Evolutionary conservation across 2,329 filamentous ascomycete species (phyloP), one percentile per base, ranked within the genome.

Genomic region (Pestalotiopsis sp.): DNA sequence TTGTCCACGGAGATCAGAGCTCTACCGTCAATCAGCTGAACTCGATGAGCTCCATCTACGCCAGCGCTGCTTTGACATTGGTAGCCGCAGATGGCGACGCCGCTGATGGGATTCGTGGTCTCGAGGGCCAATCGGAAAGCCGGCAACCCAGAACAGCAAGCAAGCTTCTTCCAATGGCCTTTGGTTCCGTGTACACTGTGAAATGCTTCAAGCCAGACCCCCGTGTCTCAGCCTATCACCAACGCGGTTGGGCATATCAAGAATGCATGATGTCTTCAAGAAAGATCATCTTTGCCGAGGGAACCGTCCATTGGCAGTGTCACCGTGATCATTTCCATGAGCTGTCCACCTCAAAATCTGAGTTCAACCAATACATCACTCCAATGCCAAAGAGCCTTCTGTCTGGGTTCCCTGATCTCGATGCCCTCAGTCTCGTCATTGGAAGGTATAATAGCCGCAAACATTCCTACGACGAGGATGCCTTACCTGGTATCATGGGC

Each of bases 171-270:
- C 41, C 41, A 45, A 17, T 13, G 3, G 41, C 41, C 17, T 45
- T 45, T 11, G 41, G 41, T 17, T 45, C 41, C 17, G 17, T 4
- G 12, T 4, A 45, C 17, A 17, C 41, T 13, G 17, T 45, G 17
- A 45, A 14, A 45, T 45, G 41, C 17, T 45, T 17, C 17, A 14
- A 14, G 13, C 13, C 41, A 45, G 41, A 45, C 4, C 12, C 41
- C 17, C 13, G 31, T 62, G 59, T 12, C 4, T n/a, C 59, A 31
- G 20, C 59, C 12, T 62, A 62, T 62, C 27, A 62, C 36, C 17
- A 25, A 39, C 66, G 66, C n/a, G 66, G 58, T 23, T 67, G 66
- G 66, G 58, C 66, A 2, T 67, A 56, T 41, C 66, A 64, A 25
- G 66, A 67, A 41, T 57, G 49, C 39, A n/a, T 14, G 3, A 38